Base-by-base conservation (phyloP, 2,329 filamentous ascomycete genomes). In the Pyrenochaeta sp. region DNA sequence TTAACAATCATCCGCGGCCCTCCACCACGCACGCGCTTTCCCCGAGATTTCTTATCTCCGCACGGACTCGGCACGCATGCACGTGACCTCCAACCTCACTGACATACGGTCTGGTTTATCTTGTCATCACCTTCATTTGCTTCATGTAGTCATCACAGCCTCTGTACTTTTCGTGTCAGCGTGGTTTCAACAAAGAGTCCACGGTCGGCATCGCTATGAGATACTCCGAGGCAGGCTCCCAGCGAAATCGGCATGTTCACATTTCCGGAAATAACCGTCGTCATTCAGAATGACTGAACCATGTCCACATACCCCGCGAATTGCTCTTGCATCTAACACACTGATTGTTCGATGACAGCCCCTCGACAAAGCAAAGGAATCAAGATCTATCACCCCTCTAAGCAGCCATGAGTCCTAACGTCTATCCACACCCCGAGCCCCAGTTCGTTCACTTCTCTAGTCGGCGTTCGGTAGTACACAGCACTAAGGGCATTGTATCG, bases 391-490 rank as follows among this genome's bases (percentile, higher is more conserved):
- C 54, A 56, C 36, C 27, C 56, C 15, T 20, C 49, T 36, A 33
- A 50, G 30, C 36, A 43, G 17, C 30, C 45, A 42, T 60, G 23
- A 44, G 32, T 2, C 45, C 60, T 44, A 74, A 83, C 48, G 75
- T 86, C 45, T 84, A 83, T 60, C 78, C 82, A 27, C 75, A 78
- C 47, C 68, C 69, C 18, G 77, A 82, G 39, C 77, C 81, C 7
- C 75, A 80, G 51, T 87, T 91, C 67, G 79, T 82, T 56, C 83
- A 85, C 57, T 94, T 91, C 71, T 77, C 90, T 9, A 96, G 92
- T 65, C 86, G 94, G 33, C 83, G 95, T 58, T 97, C 94, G 66
- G 92, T 96, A 11, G 91, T 98, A 11, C 93, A 98, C 74, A 97
- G 92, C 74, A 93, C 90, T 4, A 89, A 93, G 68, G 94, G 92